A percentile compares a stretch with the other conserved stretches of the same genome.
phyloP scores from a whole-genome alignment of 192 early-diverging fungal genomes.

The Rhizophagus clarus region DNA sequence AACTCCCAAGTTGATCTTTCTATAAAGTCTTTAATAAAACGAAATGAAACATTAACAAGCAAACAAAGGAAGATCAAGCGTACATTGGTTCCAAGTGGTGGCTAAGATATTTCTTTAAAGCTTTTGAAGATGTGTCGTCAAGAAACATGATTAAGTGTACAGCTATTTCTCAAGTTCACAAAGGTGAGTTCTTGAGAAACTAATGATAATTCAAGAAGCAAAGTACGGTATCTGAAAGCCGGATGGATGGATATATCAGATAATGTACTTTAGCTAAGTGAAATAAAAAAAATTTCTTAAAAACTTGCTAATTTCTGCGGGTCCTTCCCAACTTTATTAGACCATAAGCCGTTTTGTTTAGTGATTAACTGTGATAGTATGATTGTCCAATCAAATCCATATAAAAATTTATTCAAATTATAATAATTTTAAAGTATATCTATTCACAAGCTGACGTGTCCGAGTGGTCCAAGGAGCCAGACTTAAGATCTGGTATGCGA shows the following conservation, averaged over 20 bases:
- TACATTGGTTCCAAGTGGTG: constrained; percentile 26
- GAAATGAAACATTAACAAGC: neutral
- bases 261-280: neutral
- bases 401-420: neutral
- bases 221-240: neutral
- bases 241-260: neutral
- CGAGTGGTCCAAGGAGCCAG: constrained; percentile 37
- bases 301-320: neutral
- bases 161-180: constrained; percentile 17
- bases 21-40: neutral
- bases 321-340: neutral
- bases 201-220: neutral
- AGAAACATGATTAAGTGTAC: constrained; percentile 8
- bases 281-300: neutral
- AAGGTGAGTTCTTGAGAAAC: neutral
- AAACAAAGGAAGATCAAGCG: neutral
- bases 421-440: neutral
- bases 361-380: neutral
- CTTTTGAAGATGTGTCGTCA: constrained; percentile 30
- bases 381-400: neutral
- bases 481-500: constrained; percentile 34
- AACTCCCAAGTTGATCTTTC: neutral
- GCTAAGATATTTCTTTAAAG: constrained; percentile 32
- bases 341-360: neutral
- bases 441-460: constrained; percentile 19